A percentile compares a stretch with the other conserved stretches of the same genome.
phyloP scores from a whole-genome alignment of 768 basidiomycete species.

The Tubosaeta sp. region DNA sequence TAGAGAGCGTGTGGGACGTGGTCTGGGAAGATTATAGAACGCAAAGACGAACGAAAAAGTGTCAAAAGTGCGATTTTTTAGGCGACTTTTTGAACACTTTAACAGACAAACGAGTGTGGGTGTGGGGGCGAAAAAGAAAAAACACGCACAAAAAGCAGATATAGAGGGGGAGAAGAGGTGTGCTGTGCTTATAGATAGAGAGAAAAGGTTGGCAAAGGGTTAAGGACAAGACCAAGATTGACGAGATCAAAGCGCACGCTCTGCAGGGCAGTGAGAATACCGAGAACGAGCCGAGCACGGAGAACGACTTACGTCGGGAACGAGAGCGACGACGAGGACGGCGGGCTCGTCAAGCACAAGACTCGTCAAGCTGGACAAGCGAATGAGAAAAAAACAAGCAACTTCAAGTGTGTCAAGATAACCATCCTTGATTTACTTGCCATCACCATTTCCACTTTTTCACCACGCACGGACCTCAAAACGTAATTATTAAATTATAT shows the following conservation, averaged over 20 bases:
- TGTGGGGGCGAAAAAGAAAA: conserved; percentile 29
- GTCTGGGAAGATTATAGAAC: conserved; percentile 25
- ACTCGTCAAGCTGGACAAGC: conserved; percentile 19
- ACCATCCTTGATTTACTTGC: conserved; percentile 11
- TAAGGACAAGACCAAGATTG: conserved; percentile 32
- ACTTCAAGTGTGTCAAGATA: conserved; percentile 14
- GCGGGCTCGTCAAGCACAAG: conserved; percentile 15
- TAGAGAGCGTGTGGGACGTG: conserved; percentile 45
- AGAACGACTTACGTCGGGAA: conserved; percentile 24
- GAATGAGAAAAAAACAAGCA: conserved; percentile 19
- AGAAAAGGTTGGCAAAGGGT: conserved; percentile 31
- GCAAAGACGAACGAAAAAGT: conserved; percentile 17
- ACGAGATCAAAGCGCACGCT: conserved; percentile 31
- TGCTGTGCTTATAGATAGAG: conserved; percentile 39
- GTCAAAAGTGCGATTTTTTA: conserved; percentile 27
- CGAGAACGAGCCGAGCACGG: neutral
- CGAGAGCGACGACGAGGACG: conserved; percentile 11
- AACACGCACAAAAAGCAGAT: conserved; percentile 39
- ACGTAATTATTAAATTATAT: conserved; percentile 9
- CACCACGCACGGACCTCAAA: conserved; percentile 32
- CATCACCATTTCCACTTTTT: conserved; percentile 14
- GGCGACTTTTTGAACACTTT: conserved; percentile 26
- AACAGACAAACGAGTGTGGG: conserved; percentile 31
- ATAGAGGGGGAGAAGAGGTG: conserved; percentile 29
- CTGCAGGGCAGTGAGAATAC: conserved; percentile 5